These are phyloP conservation scores for Flaveria ramosissima DNA, from an alignment of 129 eudicot species.

Conservation along the genomic window DNA sequence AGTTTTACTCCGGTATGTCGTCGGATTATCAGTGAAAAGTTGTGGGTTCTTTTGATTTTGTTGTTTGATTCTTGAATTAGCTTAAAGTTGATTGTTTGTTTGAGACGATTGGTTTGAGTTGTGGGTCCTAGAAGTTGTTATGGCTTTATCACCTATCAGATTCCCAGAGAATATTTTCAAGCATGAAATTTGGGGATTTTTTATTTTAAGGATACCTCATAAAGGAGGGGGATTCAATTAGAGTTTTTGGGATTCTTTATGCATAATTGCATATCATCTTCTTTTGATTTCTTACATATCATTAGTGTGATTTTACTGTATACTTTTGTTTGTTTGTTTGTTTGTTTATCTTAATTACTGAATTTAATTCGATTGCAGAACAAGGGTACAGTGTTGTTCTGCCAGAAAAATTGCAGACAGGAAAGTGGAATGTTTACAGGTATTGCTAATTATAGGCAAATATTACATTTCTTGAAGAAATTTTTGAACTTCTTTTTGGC, in stretches of 20 bases:
- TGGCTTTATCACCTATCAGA: too few species aligned
- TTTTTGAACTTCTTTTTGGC: slow-evolving; percentile 3
- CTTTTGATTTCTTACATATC: neutral
- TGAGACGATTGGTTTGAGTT: neutral
- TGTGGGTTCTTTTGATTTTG: neutral
- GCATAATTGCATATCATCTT: slow-evolving; percentile 9
- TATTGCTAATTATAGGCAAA: slow-evolving; percentile 22
- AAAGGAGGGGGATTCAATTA: neutral
- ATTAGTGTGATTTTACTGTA: neutral
- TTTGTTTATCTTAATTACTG: neutral
- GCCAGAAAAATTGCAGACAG: slow-evolving; percentile 81
- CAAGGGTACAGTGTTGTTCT: slow-evolving; percentile 86
- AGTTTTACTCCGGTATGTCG: slow-evolving; percentile 48
- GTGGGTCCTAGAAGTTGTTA: too few species aligned
- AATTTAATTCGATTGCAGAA: slow-evolving; percentile 40
- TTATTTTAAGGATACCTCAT: too few species aligned
- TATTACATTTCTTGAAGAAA: slow-evolving; percentile 1
- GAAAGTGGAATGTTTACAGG: slow-evolving; percentile 94
- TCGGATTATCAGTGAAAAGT: neutral
- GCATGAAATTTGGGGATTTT: too few species aligned
- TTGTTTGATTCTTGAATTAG: too few species aligned
- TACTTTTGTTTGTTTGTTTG: too few species aligned
- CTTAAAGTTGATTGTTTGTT: neutral
- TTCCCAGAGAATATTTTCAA: too few species aligned
- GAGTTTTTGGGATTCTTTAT: neutral